Percentiles rank a stretch among this genome's conserved stretches.
phyloP scores from a whole-genome alignment of 2,329 filamentous ascomycete genomes.

The Lasiodiplodia gonubiensis region DNA sequence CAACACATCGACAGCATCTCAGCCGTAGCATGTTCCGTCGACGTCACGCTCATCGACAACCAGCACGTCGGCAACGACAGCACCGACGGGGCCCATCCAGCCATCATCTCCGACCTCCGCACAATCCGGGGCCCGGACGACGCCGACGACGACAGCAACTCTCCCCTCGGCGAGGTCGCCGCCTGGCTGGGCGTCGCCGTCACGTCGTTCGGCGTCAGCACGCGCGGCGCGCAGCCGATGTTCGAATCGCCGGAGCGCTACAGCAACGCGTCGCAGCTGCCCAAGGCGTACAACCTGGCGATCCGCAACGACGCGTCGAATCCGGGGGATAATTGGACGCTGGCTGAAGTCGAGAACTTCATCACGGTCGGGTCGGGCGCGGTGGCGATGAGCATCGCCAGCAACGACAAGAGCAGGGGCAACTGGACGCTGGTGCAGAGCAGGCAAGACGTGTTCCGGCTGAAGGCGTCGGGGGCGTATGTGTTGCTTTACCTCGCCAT shows the following conservation, averaged over 20 bases:
- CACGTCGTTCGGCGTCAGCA: not conserved
- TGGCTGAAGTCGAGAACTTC: too few relatives aligned
- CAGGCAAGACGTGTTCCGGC: not conserved
- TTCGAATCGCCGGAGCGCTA: not conserved
- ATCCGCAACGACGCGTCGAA: too few relatives aligned
- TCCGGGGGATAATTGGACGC: not conserved
- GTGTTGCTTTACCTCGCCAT: not conserved
- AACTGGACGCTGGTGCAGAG: not conserved
- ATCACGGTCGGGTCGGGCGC: too few relatives aligned
- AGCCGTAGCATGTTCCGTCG: not conserved
- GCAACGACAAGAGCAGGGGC: not conserved
- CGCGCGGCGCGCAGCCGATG: not conserved
- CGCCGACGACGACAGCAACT: too few relatives aligned
- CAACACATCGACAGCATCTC: not conserved
- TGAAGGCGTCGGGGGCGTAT: not conserved
- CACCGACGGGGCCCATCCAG: not conserved
- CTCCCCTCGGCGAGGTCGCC: not conserved
- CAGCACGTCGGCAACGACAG: not conserved
- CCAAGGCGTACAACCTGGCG: not conserved
- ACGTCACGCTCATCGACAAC: not conserved
- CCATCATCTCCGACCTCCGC: not conserved
- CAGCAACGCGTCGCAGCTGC: not conserved
- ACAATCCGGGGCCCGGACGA: not conserved
- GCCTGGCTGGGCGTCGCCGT: not conserved
- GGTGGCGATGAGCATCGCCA: not conserved